Conservation (phyloP, 2,329 filamentous ascomycete species). For the Colletotrichum higginsianum region DNA sequence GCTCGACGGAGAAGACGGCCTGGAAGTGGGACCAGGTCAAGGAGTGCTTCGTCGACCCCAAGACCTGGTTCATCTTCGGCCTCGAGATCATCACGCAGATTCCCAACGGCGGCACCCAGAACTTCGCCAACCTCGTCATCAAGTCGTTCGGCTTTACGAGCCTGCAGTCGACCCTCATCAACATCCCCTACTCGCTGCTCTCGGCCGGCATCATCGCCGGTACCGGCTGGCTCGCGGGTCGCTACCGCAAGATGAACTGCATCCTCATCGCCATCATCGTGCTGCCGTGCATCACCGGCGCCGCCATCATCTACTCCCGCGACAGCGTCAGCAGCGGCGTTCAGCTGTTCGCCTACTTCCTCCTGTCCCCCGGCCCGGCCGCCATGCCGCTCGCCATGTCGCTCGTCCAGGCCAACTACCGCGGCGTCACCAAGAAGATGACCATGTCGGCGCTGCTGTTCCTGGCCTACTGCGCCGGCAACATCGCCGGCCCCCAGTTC, state of each 20-base stretch:
- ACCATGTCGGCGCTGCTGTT: conserved; percentile 71
- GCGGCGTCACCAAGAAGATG: conserved; percentile 73
- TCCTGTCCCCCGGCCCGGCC: conserved; percentile 67
- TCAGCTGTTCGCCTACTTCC: conserved; percentile 71
- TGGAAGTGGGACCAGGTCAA: conserved; percentile 67
- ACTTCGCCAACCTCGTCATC: conserved; percentile 71
- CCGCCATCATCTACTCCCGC: conserved; percentile 67
- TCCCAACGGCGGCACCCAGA: conserved; percentile 74
- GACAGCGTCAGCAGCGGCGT: conserved; percentile 56
- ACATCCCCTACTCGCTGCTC: conserved; percentile 71
- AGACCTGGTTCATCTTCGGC: conserved; percentile 72
- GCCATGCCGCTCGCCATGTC: conserved; percentile 70
- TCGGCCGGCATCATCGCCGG: conserved; percentile 63
- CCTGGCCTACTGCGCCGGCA: conserved; percentile 69
- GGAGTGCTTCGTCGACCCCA: conserved; percentile 70
- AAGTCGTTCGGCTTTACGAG: conserved; percentile 69
- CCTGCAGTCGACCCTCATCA: conserved; percentile 69
- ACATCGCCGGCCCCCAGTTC: conserved; percentile 70
- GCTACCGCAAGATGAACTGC: conserved; percentile 66
- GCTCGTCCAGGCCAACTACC: conserved; percentile 69
- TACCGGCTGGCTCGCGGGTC: conserved; percentile 66
- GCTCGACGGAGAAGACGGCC: conserved; percentile 61
- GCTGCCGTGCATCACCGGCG: conserved; percentile 66
- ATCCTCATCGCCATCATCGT: conserved; percentile 66
- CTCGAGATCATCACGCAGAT: conserved; percentile 70